A percentile compares a stretch with the other conserved stretches of the same genome.
Evolutionary conservation across 2,329 filamentous ascomycete species (phyloP).

Genomic region (Aspergillus costaricaensis): DNA sequence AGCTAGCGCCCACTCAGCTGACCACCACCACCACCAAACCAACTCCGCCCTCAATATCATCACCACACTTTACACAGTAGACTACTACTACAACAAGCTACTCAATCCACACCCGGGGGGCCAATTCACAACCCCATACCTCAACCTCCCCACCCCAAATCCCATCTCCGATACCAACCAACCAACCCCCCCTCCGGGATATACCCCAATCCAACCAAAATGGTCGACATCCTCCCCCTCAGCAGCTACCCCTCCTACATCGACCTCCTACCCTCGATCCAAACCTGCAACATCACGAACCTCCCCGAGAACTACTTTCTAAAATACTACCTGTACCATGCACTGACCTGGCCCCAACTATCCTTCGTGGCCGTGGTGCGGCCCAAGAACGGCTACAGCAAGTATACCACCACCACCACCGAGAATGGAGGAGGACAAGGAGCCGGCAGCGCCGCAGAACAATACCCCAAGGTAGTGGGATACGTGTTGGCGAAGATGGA

Average conservation of each 20-base stretch:
- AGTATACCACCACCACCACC: slow-evolving; percentile 66
- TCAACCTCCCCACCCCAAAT: too few relatives aligned
- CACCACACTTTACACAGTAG: not conserved
- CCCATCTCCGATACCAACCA: not conserved
- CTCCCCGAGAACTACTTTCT: slow-evolving; percentile 99
- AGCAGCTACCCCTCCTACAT: slow-evolving; percentile 64
- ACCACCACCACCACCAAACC: not conserved
- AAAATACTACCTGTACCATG: slow-evolving; percentile 99
- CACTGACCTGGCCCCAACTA: slow-evolving; percentile 95
- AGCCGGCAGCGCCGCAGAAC: slow-evolving; percentile 24
- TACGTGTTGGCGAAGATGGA: slow-evolving; percentile 99
- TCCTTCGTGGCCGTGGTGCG: slow-evolving; percentile 95
- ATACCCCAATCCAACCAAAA: slow-evolving; percentile 28
- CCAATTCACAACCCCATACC: not conserved
- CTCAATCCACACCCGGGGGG: not conserved
- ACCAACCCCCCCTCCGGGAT: not conserved
- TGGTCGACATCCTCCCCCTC: slow-evolving; percentile 53
- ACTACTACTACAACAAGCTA: not conserved
- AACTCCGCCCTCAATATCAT: not conserved
- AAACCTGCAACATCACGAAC: slow-evolving; percentile 98
- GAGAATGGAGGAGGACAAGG: slow-evolving; percentile 1
- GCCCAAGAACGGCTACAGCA: slow-evolving; percentile 71
- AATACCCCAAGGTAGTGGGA: slow-evolving; percentile 95
- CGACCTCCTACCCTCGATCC: slow-evolving; percentile 80
- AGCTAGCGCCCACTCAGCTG: slow-evolving; percentile 5